Percentiles rank a stretch among this genome's conserved stretches.
Conservation (phyloP, 352 stramenopile species). For the Globisporangium heterothallicum region DNA sequence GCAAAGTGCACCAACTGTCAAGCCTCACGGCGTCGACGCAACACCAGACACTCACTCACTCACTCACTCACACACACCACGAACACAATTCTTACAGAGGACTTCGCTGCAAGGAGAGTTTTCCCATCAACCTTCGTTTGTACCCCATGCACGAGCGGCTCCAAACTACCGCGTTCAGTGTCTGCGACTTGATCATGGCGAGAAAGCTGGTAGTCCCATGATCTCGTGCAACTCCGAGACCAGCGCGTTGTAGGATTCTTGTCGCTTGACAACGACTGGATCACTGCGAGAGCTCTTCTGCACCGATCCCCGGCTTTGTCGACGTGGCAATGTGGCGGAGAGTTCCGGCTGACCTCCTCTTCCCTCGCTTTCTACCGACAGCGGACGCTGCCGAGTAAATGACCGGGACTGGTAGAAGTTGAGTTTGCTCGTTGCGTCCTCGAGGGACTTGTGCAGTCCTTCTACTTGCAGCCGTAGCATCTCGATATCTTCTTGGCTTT, state of each 20-base stretch:
- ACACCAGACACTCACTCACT: too few species aligned
- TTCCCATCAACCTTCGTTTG: too few species aligned
- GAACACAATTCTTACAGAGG: too few species aligned
- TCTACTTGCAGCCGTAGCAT: constrained; percentile 46
- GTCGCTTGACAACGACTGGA: constrained; percentile 25
- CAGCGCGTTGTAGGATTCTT: constrained; percentile 37
- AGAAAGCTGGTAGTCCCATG: constrained; percentile 47
- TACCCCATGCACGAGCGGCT: background rate
- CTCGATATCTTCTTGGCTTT: constrained; percentile 33
- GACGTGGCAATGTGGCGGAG: too few species aligned
- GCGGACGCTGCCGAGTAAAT: background rate
- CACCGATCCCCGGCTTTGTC: background rate
- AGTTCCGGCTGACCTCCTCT: too few species aligned
- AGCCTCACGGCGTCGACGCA: too few species aligned
- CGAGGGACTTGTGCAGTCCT: constrained; percentile 38
- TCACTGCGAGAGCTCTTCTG: constrained; percentile 4
- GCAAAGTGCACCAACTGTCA: too few species aligned
- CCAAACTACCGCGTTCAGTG: background rate
- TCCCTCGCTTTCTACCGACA: constrained; percentile 6
- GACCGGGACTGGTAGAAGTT: constrained; percentile 20
- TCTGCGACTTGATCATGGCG: background rate
- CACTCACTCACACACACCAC: too few species aligned
- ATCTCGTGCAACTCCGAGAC: constrained; percentile 70
- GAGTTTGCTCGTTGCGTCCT: constrained; percentile 48
- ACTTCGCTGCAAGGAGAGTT: too few species aligned